Conservation (phyloP, 2,329 filamentous ascomycete species). For the Scopulariopsis brevicaulis region DNA sequence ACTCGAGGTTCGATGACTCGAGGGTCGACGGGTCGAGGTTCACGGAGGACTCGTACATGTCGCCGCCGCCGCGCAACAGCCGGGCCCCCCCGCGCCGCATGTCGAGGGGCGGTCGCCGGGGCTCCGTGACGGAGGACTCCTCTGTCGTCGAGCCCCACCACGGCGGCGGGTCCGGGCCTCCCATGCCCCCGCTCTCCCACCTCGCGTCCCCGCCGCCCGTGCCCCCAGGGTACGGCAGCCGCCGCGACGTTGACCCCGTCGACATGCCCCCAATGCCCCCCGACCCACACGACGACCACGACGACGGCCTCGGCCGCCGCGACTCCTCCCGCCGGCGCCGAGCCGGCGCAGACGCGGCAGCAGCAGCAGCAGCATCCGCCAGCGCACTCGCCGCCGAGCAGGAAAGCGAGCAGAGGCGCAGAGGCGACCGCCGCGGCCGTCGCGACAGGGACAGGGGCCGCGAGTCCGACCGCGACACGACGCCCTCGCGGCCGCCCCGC, state of each 20-base stretch:
- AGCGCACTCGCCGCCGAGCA: conserved; percentile 35
- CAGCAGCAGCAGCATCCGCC: conserved; percentile 34
- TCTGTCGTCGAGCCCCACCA: conserved; percentile 10
- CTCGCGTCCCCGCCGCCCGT: neutral
- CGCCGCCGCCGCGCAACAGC: conserved; percentile 31
- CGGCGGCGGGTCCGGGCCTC: conserved; percentile 6
- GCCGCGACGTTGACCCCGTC: conserved; percentile 18
- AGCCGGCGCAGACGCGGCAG: conserved; percentile 32
- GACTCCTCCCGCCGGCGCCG: conserved; percentile 32
- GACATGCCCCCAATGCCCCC: conserved; percentile 44
- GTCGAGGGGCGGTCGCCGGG: neutral
- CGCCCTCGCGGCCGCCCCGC: conserved; percentile 32
- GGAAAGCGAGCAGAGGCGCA: conserved; percentile 16
- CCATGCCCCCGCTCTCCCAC: conserved; percentile 11
- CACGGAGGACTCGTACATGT: conserved; percentile 55
- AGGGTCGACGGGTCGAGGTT: conserved; percentile 52
- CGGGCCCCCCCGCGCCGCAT: neutral
- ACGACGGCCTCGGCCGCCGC: neutral
- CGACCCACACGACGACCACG: conserved; percentile 28
- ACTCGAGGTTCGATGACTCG: conserved; percentile 50
- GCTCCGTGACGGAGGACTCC: conserved; percentile 13
- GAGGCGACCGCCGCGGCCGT: conserved; percentile 11
- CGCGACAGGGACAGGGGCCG: neutral
- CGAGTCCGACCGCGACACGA: conserved; percentile 22
- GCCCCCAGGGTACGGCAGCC: neutral